Percentiles rank a stretch among this genome's conserved stretches.
These are phyloP conservation scores for Notholithocarpus densiflorus DNA, from an alignment of 306 rosid genomes.

Conservation along the genomic window DNA sequence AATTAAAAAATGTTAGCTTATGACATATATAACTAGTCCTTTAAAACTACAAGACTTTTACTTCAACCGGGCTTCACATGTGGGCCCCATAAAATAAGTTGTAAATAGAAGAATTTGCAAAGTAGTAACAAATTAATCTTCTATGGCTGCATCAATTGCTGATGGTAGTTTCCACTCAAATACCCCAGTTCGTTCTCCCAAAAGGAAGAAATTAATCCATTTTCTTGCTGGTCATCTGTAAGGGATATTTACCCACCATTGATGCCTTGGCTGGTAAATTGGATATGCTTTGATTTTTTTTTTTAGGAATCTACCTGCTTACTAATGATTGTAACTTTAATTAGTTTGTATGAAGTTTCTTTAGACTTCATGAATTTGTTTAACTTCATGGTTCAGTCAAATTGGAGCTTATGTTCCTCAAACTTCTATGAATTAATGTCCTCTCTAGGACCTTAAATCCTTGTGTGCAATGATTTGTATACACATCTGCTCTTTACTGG, in stretches of 20 bases:
- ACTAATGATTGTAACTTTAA: background rate
- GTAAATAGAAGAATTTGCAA: no score
- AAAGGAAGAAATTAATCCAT: background rate
- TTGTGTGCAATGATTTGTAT: background rate
- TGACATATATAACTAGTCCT: no score
- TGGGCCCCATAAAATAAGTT: no score
- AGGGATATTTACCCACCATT: background rate
- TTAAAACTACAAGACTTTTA: no score
- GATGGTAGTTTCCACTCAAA: background rate
- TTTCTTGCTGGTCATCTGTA: background rate
- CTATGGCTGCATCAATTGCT: no score
- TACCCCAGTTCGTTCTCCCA: background rate
- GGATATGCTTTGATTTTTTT: background rate
- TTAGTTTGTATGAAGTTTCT: background rate
- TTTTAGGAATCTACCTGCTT: background rate
- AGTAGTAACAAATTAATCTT: no score
- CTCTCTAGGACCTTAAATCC: background rate
- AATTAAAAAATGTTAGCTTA: no score
- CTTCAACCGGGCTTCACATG: no score
- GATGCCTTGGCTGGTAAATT: background rate
- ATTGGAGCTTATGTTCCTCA: background rate
- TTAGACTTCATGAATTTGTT: background rate
- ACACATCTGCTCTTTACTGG: background rate
- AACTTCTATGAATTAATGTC: background rate
- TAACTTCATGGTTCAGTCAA: background rate